A percentile compares a stretch with the other conserved stretches of the same genome.
Evolutionary conservation across 176 grass and related monocot genomes (phyloP).

Genomic region (Dactylis glomerata): DNA sequence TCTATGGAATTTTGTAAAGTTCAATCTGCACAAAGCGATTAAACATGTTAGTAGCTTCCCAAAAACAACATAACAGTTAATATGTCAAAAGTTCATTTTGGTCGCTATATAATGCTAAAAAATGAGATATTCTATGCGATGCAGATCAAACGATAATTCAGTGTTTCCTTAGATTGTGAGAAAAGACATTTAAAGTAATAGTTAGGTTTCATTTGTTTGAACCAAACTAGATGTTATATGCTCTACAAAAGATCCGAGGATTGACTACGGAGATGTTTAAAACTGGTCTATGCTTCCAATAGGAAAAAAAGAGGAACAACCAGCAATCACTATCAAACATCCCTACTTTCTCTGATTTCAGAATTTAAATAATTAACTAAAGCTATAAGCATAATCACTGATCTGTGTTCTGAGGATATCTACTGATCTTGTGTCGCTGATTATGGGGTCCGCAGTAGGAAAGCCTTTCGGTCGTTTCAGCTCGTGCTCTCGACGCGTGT

Average conservation of each 20-base stretch:
- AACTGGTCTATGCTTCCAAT: background rate
- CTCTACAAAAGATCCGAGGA: background rate
- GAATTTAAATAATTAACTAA: no score
- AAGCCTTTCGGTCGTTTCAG: no score
- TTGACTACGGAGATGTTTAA: background rate
- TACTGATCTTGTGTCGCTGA: no score
- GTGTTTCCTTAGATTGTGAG: background rate
- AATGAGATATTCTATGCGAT: no score
- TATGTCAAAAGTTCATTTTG: background rate
- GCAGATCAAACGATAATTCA: background rate
- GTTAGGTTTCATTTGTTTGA: constrained; percentile 10
- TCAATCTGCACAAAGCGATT: constrained; percentile 36
- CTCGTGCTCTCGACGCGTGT: no score
- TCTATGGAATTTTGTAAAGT: constrained; percentile 37
- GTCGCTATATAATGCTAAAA: no score
- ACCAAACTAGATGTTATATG: constrained; percentile 12
- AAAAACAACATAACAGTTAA: no score
- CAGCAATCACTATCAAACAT: background rate
- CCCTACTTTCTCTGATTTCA: background rate
- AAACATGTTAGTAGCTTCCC: constrained; percentile 24
- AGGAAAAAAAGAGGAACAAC: background rate
- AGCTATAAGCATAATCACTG: no score
- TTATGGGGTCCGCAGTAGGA: no score
- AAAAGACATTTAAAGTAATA: background rate
- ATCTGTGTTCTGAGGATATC: no score